These are phyloP conservation scores for Phialophora tarda DNA, from an alignment of 2,329 filamentous ascomycete genomes.

Conservation along the genomic window DNA sequence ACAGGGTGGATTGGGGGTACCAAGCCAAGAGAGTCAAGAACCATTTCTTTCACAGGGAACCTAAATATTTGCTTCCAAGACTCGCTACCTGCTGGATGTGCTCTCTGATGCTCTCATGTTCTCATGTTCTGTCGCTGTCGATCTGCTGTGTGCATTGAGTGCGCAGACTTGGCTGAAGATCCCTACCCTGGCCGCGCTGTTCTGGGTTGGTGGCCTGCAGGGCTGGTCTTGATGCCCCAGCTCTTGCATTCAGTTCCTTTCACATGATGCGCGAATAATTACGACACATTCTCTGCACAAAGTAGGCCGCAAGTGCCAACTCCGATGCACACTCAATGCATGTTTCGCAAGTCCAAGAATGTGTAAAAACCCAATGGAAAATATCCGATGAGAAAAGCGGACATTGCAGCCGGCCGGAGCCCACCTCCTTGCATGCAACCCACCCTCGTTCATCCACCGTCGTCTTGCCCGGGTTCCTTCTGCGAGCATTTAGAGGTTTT, in stretches of 20 bases:
- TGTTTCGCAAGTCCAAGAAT: background rate
- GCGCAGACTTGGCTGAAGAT: background rate
- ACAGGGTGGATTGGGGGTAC: background rate
- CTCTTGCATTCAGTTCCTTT: background rate
- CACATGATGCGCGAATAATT: slow-evolving; percentile 5
- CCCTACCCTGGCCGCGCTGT: background rate
- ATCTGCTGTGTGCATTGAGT: background rate
- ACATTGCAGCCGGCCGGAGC: slow-evolving; percentile 9
- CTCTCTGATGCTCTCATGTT: background rate
- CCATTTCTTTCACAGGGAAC: background rate
- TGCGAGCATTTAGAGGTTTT: background rate
- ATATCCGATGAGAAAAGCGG: slow-evolving; percentile 1
- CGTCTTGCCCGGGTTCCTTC: background rate
- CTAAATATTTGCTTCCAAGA: background rate
- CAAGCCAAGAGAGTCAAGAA: background rate
- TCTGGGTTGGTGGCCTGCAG: background rate
- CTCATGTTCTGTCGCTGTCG: background rate
- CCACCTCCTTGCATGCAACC: background rate
- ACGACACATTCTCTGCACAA: background rate
- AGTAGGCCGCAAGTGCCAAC: background rate
- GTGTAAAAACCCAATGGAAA: slow-evolving; percentile 9
- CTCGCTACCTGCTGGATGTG: background rate
- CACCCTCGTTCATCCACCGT: slow-evolving; percentile 7
- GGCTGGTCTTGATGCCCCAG: background rate
- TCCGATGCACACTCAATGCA: background rate